Conservation (phyloP, 2,329 filamentous ascomycete genomes). For the Colletotrichum limetticola region DNA sequence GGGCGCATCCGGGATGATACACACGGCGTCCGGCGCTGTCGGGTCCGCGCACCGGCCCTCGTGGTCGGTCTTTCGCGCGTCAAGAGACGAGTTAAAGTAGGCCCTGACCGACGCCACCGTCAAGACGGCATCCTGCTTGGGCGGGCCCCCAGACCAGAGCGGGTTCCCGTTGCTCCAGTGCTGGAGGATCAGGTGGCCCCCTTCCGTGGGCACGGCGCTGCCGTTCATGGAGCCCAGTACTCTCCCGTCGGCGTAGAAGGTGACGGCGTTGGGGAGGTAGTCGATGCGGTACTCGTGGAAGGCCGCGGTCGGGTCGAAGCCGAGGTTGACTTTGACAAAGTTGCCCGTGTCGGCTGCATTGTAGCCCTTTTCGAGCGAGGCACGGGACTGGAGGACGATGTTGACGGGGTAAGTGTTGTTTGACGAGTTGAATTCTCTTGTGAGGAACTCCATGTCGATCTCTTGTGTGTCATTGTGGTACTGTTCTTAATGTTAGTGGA, state of each 20-base stretch:
- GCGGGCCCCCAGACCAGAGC: conserved; percentile 78
- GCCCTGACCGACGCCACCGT: conserved; percentile 78
- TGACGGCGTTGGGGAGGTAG: conserved; percentile 70
- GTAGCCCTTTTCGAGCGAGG: conserved; percentile 68
- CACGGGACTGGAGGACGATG: conserved; percentile 77
- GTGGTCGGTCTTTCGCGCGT: conserved; percentile 51
- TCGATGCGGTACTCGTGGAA: conserved; percentile 88
- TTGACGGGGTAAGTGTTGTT: conserved; percentile 71
- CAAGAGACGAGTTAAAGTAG: conserved; percentile 79
- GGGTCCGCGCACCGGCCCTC: conserved; percentile 51
- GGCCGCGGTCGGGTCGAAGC: conserved; percentile 71
- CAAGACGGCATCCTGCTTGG: conserved; percentile 68
- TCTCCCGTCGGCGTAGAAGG: conserved; percentile 75
- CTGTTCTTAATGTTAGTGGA: conserved; percentile 50
- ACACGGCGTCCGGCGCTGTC: conserved; percentile 52
- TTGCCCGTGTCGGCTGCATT: conserved; percentile 69
- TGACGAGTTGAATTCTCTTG: conserved; percentile 66
- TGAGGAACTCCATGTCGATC: conserved; percentile 85
- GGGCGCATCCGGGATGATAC: conserved; percentile 60
- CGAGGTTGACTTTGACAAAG: conserved; percentile 67
- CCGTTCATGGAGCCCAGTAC: conserved; percentile 67
- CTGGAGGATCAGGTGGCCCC: conserved; percentile 76
- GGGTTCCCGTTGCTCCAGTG: conserved; percentile 84
- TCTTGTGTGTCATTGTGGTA: conserved; percentile 84
- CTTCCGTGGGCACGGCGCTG: conserved; percentile 65